phyloP scores from a whole-genome alignment of 1,139 yeast species.

The Pichia sp. region DNA sequence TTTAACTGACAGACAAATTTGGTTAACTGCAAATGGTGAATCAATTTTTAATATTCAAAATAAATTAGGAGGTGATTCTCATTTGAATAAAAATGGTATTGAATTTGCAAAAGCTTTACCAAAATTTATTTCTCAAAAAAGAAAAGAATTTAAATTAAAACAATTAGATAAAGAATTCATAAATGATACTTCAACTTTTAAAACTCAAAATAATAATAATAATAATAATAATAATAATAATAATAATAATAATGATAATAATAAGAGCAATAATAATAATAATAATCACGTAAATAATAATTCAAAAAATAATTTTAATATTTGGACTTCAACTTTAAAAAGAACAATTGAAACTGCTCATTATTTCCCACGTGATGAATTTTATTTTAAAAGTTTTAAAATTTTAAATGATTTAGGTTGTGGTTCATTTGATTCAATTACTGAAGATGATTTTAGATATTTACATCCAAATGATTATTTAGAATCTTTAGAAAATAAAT shows the following conservation, averaged over 20 bases:
- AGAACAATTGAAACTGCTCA: constrained; percentile 29
- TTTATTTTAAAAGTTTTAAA: constrained; percentile 27
- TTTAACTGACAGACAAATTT: constrained; percentile 31
- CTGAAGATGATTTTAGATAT: constrained; percentile 25
- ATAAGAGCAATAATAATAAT: no score
- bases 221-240: no score
- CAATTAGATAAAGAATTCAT: constrained; percentile 28
- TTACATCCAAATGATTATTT: constrained; percentile 25
- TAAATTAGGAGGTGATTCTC: constrained; percentile 30
- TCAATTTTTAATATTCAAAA: constrained; percentile 23
- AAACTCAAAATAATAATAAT: constrained; percentile 1
- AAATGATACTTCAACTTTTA: constrained; percentile 22
- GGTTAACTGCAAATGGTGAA: constrained; percentile 31
- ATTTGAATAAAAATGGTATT: constrained; percentile 26
- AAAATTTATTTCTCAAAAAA: constrained; percentile 27
- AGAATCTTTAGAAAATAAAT: constrained; percentile 24
- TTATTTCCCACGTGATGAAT: constrained; percentile 26
- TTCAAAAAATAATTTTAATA: constrained; percentile 23
- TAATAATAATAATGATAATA: no score
- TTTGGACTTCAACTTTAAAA: constrained; percentile 30
- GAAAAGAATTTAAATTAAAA: constrained; percentile 29
- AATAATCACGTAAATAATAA: background rate
- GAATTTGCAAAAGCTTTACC: constrained; percentile 30
- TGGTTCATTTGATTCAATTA: constrained; percentile 29
- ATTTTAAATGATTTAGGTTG: constrained; percentile 31